phyloP scores from a whole-genome alignment of 225 moss, liverwort and hornwort genomes.

The Marchantia polymorpha region DNA sequence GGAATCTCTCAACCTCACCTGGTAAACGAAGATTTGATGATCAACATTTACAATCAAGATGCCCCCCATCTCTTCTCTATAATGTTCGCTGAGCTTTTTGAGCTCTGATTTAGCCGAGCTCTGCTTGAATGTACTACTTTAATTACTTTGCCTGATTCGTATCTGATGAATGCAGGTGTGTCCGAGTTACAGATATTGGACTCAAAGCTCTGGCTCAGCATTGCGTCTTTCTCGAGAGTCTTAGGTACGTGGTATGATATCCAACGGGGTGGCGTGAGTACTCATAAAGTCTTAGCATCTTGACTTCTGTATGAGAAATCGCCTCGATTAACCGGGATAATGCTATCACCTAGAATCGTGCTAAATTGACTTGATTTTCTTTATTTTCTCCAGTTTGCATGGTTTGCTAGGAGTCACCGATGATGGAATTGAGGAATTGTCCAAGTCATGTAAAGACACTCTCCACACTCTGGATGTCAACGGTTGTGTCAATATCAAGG shows the following conservation, averaged over 20 bases:
- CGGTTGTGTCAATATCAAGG: constrained; percentile 89
- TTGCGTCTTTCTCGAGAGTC: constrained; percentile 57
- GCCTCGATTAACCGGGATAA: too few relatives aligned
- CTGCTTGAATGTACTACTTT: background rate
- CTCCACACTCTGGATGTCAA: constrained; percentile 84
- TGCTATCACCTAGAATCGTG: background rate
- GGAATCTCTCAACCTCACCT: constrained; percentile 86
- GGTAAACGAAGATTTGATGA: constrained; percentile 29
- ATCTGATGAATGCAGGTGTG: constrained; percentile 57
- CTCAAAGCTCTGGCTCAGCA: constrained; percentile 68
- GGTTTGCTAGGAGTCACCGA: constrained; percentile 90
- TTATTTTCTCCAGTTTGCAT: constrained; percentile 61
- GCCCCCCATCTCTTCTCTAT: background rate
- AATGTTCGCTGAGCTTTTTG: background rate
- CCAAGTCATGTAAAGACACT: constrained; percentile 58
- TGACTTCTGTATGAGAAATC: background rate
- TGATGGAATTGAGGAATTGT: constrained; percentile 66
- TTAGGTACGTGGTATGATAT: constrained; percentile 48
- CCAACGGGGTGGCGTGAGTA: background rate
- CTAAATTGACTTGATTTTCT: background rate
- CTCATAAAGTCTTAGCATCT: background rate
- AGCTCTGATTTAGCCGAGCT: background rate
- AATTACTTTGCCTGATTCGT: background rate
- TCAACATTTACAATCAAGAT: too few relatives aligned
- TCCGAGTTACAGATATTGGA: constrained; percentile 70